Base-by-base conservation (phyloP, 768 basidiomycete genomes). In the Inosperma sp. region DNA sequence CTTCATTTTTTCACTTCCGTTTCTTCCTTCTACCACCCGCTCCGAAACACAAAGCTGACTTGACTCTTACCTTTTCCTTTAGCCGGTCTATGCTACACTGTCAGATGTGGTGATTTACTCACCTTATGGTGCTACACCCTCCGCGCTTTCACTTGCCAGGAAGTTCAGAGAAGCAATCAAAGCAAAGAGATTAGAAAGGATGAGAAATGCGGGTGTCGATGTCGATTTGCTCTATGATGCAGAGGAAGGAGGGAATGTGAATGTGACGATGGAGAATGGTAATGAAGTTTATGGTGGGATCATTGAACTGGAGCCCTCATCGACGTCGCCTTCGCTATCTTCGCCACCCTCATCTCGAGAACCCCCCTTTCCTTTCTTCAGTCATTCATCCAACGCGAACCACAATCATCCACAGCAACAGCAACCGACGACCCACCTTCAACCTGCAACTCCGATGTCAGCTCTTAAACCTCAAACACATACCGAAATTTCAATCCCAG, bases 81-180 rank as follows among this genome's bases (percentile, higher is more conserved):
- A 90, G 89, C 82, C 88, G 36, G 86, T 93, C 51, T 91, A 89
- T 59, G 84, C 86, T 2, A 86, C 89, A 6, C 73, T 95, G n/a
- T 91, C 89, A 37, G 93, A 95, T 59, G 82, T 95, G 30, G 84
- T 93, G 55, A 71, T 95, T 22, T 94, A 93, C 67, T 91, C 88
- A 12, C 88, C 88, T 7, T 76, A 68, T 33, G 88, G 89, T 9
- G 73, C 74, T 1, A 72, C 73, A 2, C 71, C 73, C 7, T 72
- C 76, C n/a, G 79, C 85, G 0, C 60, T 82, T 35, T 68, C 75
- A 19, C 74, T 88, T 27, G 88, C 88, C 0, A 73, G 80, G 45
- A 74, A 82, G 27, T 86, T 90, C 61, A 77, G 75, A 55, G 69
- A 75, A 16, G 87, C 88, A 0, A 71, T 88, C 25, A 73, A 78